Percentiles rank a stretch among this genome's conserved stretches.
Conservation (phyloP, 73 alveolate species). For the Stentor coeruleus region DNA sequence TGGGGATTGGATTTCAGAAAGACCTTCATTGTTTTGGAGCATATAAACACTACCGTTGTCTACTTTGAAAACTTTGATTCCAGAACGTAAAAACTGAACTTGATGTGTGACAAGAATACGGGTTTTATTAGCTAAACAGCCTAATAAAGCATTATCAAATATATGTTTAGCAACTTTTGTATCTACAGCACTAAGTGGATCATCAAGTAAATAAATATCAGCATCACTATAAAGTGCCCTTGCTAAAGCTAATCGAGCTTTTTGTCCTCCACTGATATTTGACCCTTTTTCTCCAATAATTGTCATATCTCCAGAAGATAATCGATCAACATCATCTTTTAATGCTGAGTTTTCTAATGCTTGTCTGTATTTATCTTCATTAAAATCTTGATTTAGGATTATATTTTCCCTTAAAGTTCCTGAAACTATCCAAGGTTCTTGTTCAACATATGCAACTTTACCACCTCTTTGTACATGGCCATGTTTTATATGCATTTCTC, state of each 20-base stretch:
- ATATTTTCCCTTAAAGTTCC: conserved; percentile 52
- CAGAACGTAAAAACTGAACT: not conserved
- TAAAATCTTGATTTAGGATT: conserved; percentile 37
- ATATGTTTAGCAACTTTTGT: conserved; percentile 87
- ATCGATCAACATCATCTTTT: conserved; percentile 39
- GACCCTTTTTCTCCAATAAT: conserved; percentile 64
- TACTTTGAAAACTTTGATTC: conserved; percentile 24
- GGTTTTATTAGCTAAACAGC: conserved; percentile 72
- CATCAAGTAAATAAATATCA: conserved; percentile 50
- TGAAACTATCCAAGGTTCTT: conserved; percentile 52
- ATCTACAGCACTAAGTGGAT: conserved; percentile 81
- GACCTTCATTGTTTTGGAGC: too few species aligned
- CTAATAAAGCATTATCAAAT: conserved; percentile 71
- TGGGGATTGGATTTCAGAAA: not conserved
- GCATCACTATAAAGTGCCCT: conserved; percentile 58
- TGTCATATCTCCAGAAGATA: conserved; percentile 50
- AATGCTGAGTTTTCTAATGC: conserved; percentile 42
- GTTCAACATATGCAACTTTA: conserved; percentile 35
- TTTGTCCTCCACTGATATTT: conserved; percentile 64
- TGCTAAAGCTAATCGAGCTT: conserved; percentile 70
- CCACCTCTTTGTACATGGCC: conserved; percentile 41
- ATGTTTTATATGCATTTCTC: conserved; percentile 28
- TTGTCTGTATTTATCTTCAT: conserved; percentile 37
- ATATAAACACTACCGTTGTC: not conserved
- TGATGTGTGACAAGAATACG: conserved; percentile 76